phyloP scores from a whole-genome alignment of 2,329 filamentous ascomycete species.

The Calonectria naviculata region DNA sequence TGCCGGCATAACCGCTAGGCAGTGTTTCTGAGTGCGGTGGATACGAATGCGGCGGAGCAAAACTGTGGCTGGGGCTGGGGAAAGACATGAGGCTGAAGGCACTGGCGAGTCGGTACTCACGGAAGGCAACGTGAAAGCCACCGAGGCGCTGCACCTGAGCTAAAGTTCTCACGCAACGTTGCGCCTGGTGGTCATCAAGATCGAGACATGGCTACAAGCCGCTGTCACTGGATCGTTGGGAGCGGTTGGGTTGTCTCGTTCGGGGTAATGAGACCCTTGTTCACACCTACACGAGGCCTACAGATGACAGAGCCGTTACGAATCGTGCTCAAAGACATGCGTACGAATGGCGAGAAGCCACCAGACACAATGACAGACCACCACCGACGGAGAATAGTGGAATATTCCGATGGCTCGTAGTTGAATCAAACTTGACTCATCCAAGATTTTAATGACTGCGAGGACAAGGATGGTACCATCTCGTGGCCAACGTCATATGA shows the following conservation, averaged over 20 bases:
- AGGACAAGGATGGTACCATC: slow-evolving; percentile 3
- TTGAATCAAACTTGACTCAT: slow-evolving; percentile 4
- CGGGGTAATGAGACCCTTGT: neutral
- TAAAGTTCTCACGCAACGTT: slow-evolving; percentile 37
- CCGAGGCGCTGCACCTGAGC: neutral
- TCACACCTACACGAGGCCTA: slow-evolving; percentile 1
- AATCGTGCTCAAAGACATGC: neutral
- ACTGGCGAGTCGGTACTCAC: slow-evolving; percentile 19
- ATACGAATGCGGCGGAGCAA: slow-evolving; percentile 13
- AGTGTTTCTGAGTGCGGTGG: neutral
- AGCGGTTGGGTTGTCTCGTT: slow-evolving; percentile 7
- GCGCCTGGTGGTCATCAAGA: slow-evolving; percentile 23
- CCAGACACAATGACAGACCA: neutral
- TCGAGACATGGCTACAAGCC: neutral
- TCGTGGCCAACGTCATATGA: neutral
- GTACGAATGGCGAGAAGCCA: slow-evolving; percentile 1
- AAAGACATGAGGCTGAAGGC: slow-evolving; percentile 23
- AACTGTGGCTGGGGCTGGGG: slow-evolving; percentile 12
- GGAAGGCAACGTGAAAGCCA: neutral
- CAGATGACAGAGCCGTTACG: slow-evolving; percentile 6
- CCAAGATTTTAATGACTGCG: neutral
- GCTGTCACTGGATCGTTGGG: neutral
- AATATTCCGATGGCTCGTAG: slow-evolving; percentile 6
- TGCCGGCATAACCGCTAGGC: neutral
- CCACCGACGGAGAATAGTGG: neutral